These are phyloP conservation scores for Fraxinus nigra DNA, from an alignment of 305 asterid species.

Conservation along the genomic window DNA sequence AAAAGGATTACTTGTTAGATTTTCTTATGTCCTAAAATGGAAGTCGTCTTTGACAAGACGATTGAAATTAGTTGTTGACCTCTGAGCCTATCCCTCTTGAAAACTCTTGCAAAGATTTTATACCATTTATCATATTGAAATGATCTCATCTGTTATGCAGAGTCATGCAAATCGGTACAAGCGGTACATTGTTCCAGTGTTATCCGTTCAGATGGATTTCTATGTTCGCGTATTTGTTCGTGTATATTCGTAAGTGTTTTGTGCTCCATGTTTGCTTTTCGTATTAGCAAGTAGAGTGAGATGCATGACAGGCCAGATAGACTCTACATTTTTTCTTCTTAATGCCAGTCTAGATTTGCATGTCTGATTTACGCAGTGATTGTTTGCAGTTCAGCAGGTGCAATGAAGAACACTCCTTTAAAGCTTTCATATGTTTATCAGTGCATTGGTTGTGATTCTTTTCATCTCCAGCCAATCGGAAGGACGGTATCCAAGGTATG, in stretches of 20 bases:
- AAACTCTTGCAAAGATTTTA: not conserved
- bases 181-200: conserved; percentile 86
- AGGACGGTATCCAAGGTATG: conserved; percentile 78
- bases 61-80: not conserved
- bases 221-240: conserved; percentile 96
- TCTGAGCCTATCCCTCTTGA: not conserved
- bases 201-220: conserved; percentile 95
- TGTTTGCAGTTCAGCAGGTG: conserved; percentile 84
- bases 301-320: conserved; percentile 4
- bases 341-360: conserved; percentile 1
- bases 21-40: not conserved
- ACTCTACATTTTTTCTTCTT: not conserved
- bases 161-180: conserved; percentile 97
- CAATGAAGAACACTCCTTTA: conserved; percentile 89
- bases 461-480: conserved; percentile 93
- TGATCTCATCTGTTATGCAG: conserved; percentile 39
- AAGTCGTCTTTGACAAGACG: not conserved
- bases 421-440: conserved; percentile 96
- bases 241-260: conserved; percentile 66
- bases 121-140: not conserved
- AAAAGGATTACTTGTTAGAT: not conserved
- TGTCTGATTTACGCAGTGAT: conserved; percentile 27
- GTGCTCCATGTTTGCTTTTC: conserved; percentile 19
- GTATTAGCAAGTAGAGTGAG: not conserved
- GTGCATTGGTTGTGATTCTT: conserved; percentile 92